Conservation (phyloP, 1,284 basidiomycete genomes). For the Trichosporon coremiiforme region DNA sequence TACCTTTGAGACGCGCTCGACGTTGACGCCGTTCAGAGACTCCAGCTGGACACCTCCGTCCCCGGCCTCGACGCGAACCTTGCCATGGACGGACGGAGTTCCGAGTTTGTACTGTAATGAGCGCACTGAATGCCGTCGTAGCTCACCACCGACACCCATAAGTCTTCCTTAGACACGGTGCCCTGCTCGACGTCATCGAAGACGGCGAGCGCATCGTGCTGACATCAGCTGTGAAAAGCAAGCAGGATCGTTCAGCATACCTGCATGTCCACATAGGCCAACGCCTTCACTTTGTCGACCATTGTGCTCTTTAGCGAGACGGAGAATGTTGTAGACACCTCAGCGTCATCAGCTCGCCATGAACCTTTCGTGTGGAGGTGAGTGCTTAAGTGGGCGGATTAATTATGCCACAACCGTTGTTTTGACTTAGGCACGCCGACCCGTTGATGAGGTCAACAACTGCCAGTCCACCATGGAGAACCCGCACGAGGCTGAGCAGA, state of each 20-base stretch:
- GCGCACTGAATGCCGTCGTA: not conserved
- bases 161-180: conserved; percentile 46
- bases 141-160: conserved; percentile 55
- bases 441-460: not conserved
- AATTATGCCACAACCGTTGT: not conserved
- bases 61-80: conserved; percentile 37
- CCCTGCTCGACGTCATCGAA: conserved; percentile 56
- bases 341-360: not conserved
- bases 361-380: not conserved
- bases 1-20: conserved; percentile 45
- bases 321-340: conserved; percentile 15
- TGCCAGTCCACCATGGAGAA: conserved; percentile 68
- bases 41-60: conserved; percentile 41
- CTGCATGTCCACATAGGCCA: conserved; percentile 55
- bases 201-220: conserved; percentile 54
- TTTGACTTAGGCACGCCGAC: conserved; percentile 13
- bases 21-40: conserved; percentile 40
- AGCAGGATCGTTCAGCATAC: conserved; percentile 32
- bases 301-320: not conserved
- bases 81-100: conserved; percentile 49
- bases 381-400: not conserved
- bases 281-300: conserved; percentile 27
- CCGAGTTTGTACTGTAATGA: conserved; percentile 46
- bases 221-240: conserved; percentile 20
- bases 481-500: conserved; percentile 86